Percentiles rank a stretch among this genome's conserved stretches.
These are phyloP conservation scores for Hypomyces perniciosus DNA, from an alignment of 2,329 filamentous ascomycete species.

Conservation along the genomic window DNA sequence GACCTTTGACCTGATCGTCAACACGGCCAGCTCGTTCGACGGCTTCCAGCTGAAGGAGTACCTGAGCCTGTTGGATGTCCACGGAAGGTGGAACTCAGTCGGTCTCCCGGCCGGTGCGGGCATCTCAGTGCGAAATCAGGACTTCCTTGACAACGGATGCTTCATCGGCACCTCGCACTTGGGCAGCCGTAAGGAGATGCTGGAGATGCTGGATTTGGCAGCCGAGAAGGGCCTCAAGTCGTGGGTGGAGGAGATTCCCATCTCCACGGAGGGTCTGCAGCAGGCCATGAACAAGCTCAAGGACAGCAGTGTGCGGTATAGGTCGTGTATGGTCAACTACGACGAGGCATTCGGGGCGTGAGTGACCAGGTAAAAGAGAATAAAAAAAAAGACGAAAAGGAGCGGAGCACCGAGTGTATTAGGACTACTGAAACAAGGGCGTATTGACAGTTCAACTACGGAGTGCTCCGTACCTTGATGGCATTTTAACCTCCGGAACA, in stretches of 20 bases:
- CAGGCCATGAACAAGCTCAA: constrained; percentile 63
- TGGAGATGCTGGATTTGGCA: constrained; percentile 66
- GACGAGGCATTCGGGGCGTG: constrained; percentile 59
- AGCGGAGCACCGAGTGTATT: neutral
- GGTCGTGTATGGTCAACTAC: constrained; percentile 68
- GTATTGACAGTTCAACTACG: too few species aligned
- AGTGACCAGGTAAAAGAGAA: neutral
- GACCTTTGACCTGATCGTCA: constrained; percentile 72
- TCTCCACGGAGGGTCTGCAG: constrained; percentile 65
- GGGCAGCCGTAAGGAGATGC: constrained; percentile 62
- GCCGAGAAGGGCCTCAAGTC: constrained; percentile 63
- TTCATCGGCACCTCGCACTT: constrained; percentile 67
- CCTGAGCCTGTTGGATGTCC: constrained; percentile 73
- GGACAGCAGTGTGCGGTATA: constrained; percentile 66
- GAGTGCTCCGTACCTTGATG: too few species aligned
- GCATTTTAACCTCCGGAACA: too few species aligned
- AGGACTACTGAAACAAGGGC: too few species aligned
- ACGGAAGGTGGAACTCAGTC: constrained; percentile 73
- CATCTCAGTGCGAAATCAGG: constrained; percentile 64
- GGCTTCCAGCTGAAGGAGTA: constrained; percentile 66
- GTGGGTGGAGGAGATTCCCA: constrained; percentile 68
- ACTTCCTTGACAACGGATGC: constrained; percentile 68
- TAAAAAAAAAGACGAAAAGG: neutral
- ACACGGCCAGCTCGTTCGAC: constrained; percentile 63
- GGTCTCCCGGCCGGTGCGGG: constrained; percentile 73